Conservation (phyloP, 306 rosid species). For the Arachis stenosperma region DNA sequence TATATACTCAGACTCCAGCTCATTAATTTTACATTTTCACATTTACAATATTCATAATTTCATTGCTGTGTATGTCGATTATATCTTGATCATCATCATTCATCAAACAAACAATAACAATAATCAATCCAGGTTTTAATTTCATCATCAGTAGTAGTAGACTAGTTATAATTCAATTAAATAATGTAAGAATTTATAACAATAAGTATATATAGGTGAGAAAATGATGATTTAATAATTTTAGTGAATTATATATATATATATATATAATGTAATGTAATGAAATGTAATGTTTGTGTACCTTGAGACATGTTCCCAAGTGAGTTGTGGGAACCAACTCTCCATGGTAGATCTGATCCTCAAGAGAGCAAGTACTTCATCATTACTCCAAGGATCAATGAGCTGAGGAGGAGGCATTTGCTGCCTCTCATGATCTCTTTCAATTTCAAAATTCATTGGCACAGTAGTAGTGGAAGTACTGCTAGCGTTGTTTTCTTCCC, state of each 20-base stretch:
- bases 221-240: too few relatives aligned
- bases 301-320: constrained; percentile 96
- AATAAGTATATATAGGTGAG: too few relatives aligned
- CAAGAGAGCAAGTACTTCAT: constrained; percentile 73
- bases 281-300: constrained; percentile 18
- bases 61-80: neutral
- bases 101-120: neutral
- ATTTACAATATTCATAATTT: neutral
- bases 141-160: too few relatives aligned
- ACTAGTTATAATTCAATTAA: neutral
- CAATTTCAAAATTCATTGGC: constrained; percentile 46
- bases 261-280: neutral
- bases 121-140: neutral
- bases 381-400: constrained; percentile 67
- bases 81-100: neutral
- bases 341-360: constrained; percentile 90
- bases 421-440: constrained; percentile 41
- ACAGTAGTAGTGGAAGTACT: neutral
- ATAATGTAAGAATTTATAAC: neutral
- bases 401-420: constrained; percentile 17
- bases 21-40: neutral
- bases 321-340: constrained; percentile 82
- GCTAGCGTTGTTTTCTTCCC: constrained; percentile 18
- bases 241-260: too few relatives aligned
- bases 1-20: constrained; percentile 3